Evolutionary conservation across 2,329 filamentous ascomycete genomes (phyloP).

Genomic region (Hawksworthiomyces lignivorus): DNA sequence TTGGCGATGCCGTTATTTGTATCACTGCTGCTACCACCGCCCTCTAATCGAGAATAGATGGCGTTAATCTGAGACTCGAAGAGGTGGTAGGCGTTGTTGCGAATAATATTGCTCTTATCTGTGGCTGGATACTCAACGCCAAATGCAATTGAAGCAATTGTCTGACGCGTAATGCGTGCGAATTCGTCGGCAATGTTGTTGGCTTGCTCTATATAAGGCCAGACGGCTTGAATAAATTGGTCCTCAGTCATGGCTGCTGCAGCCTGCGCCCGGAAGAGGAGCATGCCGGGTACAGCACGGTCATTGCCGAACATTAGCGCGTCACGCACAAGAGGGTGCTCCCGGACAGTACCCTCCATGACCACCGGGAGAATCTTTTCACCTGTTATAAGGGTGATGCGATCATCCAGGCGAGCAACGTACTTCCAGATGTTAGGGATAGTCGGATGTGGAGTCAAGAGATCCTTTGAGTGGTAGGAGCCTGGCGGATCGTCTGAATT

Average conservation of each 20-base stretch:
- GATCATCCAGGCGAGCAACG: constrained; percentile 29
- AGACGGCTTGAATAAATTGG: constrained; percentile 28
- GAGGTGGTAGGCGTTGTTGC: constrained; percentile 28
- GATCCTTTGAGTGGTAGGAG: constrained; percentile 28
- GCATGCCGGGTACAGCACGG: constrained; percentile 22
- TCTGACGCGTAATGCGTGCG: constrained; percentile 34
- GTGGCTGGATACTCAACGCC: constrained; percentile 31
- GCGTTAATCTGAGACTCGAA: constrained; percentile 28
- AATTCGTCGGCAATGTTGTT: constrained; percentile 33
- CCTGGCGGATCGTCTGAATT: constrained; percentile 29
- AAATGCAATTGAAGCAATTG: constrained; percentile 26
- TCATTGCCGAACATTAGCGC: constrained; percentile 27
- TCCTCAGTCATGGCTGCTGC: constrained; percentile 21
- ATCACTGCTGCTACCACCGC: not conserved
- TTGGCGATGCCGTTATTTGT: not conserved
- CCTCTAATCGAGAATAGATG: constrained; percentile 19
- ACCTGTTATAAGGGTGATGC: constrained; percentile 29
- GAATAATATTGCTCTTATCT: constrained; percentile 39
- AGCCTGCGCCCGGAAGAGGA: constrained; percentile 23
- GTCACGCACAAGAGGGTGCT: constrained; percentile 25
- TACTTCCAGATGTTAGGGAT: constrained; percentile 30
- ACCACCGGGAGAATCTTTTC: constrained; percentile 30
- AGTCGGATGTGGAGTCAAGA: constrained; percentile 29
- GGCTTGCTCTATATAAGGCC: constrained; percentile 28
- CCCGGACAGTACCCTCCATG: constrained; percentile 27